Evolutionary conservation across 768 basidiomycete genomes (phyloP).

Genomic region (Boletus barrowsii): DNA sequence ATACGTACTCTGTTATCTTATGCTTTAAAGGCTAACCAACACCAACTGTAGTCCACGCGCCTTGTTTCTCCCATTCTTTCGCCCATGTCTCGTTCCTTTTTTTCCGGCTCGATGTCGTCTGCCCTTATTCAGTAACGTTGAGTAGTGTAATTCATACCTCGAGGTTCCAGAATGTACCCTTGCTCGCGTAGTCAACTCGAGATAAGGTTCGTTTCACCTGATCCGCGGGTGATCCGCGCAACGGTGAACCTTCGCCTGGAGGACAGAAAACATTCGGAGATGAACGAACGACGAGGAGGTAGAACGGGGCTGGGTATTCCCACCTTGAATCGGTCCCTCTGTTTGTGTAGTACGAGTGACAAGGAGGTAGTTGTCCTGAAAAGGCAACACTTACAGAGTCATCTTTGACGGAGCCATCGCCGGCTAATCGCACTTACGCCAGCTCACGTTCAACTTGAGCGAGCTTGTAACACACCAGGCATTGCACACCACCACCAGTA

Average conservation of each 20-base stretch:
- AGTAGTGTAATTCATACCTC: conserved; percentile 9
- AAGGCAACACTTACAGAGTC: conserved; percentile 9
- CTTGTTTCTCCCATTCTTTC: conserved; percentile 4
- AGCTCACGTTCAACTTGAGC: not conserved
- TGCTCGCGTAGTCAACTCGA: conserved; percentile 10
- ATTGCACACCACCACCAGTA: conserved; percentile 1
- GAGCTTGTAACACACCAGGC: not conserved
- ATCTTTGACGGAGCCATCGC: conserved; percentile 9
- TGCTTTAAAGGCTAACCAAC: conserved; percentile 30
- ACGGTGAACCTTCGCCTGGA: conserved; percentile 19
- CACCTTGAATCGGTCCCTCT: not conserved
- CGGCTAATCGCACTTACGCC: conserved; percentile 5
- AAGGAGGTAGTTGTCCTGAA: conserved; percentile 2
- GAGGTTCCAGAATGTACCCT: not conserved
- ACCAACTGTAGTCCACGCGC: conserved; percentile 13
- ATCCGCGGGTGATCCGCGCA: conserved; percentile 27
- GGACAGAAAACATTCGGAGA: conserved; percentile 23
- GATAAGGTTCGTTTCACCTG: conserved; percentile 11
- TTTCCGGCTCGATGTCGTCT: conserved; percentile 3
- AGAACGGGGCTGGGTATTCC: not conserved
- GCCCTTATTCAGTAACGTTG: conserved; percentile 7
- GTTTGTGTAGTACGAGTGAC: too few relatives aligned
- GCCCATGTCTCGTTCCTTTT: conserved; percentile 5
- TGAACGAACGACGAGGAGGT: conserved; percentile 7
- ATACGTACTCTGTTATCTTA: conserved; percentile 33